Percentiles rank a stretch among this genome's conserved stretches.
Conservation (phyloP, 768 basidiomycete species). For the Guyanaporus albipodus region DNA sequence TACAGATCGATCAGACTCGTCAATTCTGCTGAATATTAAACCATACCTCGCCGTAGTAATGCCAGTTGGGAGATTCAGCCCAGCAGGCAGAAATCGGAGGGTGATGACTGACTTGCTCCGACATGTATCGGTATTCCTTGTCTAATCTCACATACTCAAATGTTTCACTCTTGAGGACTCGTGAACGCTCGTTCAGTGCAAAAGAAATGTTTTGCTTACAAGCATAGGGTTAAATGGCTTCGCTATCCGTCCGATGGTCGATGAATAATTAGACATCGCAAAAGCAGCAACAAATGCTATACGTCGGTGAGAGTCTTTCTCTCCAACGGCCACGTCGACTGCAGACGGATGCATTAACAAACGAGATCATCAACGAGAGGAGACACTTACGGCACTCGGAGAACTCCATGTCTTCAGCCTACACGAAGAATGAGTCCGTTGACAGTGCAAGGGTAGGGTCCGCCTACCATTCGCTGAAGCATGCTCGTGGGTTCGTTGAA, state of each 20-base stretch:
- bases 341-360: constrained; percentile 4
- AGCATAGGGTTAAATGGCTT: constrained; percentile 98
- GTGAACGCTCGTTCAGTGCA: not conserved
- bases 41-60: constrained; percentile 81
- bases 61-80: constrained; percentile 86
- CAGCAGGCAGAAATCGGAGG: constrained; percentile 96
- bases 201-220: constrained; percentile 39
- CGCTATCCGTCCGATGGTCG: constrained; percentile 92
- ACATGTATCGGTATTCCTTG: constrained; percentile 87
- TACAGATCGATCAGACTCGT: constrained; percentile 26
- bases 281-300: constrained; percentile 94
- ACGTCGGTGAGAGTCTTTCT: constrained; percentile 72
- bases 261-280: constrained; percentile 97
- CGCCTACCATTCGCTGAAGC: constrained; percentile 85
- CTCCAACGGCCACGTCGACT: constrained; percentile 84
- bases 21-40: not conserved
- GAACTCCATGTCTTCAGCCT: constrained; percentile 97
- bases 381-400: constrained; percentile 72
- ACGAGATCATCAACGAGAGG: constrained; percentile 1
- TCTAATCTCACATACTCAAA: constrained; percentile 91
- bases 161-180: constrained; percentile 65
- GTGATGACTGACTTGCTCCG: constrained; percentile 97
- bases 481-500: constrained; percentile 95
- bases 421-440: constrained; percentile 1
- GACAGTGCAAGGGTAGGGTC: not conserved